Evolutionary conservation across 768 basidiomycete species (phyloP), one percentile per base, ranked within the genome.

Genomic region (Pleurotus salmoneostramineus): DNA sequence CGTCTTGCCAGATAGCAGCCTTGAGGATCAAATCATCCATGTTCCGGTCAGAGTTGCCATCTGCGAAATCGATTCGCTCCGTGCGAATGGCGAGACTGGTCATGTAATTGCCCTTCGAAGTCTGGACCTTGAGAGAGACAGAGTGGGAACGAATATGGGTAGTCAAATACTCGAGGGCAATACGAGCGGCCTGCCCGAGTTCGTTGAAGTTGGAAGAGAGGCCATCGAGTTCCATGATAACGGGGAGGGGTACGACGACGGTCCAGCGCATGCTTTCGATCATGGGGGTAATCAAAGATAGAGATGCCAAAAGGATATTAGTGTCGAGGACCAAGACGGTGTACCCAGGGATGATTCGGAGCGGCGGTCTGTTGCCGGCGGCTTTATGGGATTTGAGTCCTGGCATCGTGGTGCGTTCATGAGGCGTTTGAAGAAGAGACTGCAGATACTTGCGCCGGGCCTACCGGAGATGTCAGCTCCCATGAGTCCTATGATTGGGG

Each of bases 191-290:
- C 47, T 84, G 80, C 42, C 88, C 92, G 21, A 98, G 86, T 45
- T 81, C 78, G 0, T 81, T 71, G 2, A 74, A 59, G 62, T 90
- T 88, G 57, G 75, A 71, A 0, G 82, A 78, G 6, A 98, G 84
- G n/a, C 95, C 94, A 63, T 99, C 96, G 6, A 99, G 86, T 64
- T 99, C 97, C 80, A 95, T 98, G 67, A 98, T 83, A 60, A 97
- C 96, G 0, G 95, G 95, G 3, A 98, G 82, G 3, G 97, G 97
- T 0, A 99, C 76, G 58, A 99, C 77, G 47, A 96, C 79, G 0
- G 93, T 97, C 94, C 95, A 98, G 31, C 76, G 77, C 14, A 85
- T 72, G 59, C 84, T 86, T 69, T 96, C 92, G 52, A 98, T 77
- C 58, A 98, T 77, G 10, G 86, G 81, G 0, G 82, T 71, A 58